Evolutionary conservation across 1,284 basidiomycete genomes (phyloP).

Genomic region (Boletellus dicymbophilus): DNA sequence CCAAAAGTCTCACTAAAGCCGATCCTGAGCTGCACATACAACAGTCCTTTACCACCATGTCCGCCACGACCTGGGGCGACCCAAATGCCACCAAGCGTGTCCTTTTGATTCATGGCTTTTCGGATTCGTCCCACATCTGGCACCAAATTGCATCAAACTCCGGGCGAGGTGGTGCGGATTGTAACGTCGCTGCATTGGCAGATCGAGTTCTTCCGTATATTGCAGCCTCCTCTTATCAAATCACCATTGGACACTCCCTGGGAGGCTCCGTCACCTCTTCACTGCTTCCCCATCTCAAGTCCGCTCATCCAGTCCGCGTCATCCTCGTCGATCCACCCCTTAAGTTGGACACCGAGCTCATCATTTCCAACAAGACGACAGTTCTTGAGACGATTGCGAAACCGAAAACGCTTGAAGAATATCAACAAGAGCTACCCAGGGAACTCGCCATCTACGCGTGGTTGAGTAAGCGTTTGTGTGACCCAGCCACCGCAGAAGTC

Average conservation of each 20-base stretch:
- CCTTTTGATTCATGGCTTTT: too few species aligned
- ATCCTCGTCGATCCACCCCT: constrained; percentile 22
- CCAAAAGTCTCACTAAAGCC: too few species aligned
- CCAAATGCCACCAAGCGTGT: too few species aligned
- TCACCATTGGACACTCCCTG: constrained; percentile 24
- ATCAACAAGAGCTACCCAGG: background rate
- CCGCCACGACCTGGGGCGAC: too few species aligned
- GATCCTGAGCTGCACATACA: too few species aligned
- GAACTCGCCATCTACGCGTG: constrained; percentile 1
- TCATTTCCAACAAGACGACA: fast-evolving
- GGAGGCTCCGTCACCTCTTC: constrained; percentile 11
- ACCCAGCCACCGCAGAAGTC: constrained; percentile 1
- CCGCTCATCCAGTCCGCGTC: constrained; percentile 3
- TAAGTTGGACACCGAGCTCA: background rate
- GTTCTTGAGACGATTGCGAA: background rate
- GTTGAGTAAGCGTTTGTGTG: background rate
- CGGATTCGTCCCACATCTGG: too few species aligned
- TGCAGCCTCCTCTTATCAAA: background rate
- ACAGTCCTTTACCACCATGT: too few species aligned
- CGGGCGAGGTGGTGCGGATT: constrained; percentile 9
- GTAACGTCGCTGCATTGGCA: constrained; percentile 13
- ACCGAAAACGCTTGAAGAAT: background rate
- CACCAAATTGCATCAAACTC: too few species aligned
- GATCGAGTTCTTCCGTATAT: constrained; percentile 15
- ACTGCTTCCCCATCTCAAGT: constrained; percentile 7